Conservation (phyloP, 352 stramenopile species). For the Phytophthora meadii region DNA sequence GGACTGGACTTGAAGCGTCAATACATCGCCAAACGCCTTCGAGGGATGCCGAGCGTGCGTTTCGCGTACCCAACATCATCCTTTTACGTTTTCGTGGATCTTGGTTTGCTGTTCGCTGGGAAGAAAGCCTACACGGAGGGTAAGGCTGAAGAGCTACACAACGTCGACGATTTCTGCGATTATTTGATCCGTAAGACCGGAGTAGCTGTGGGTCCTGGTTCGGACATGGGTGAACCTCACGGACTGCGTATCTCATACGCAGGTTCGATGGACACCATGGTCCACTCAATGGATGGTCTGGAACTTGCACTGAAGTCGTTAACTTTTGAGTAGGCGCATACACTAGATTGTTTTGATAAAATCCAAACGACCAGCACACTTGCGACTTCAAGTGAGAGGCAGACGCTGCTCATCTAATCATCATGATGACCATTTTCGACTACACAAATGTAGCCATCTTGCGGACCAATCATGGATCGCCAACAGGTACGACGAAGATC, state of each 20-base stretch:
- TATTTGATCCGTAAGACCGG: constrained; percentile 92
- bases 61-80: constrained; percentile 91
- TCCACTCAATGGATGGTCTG: constrained; percentile 68
- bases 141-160: constrained; percentile 38
- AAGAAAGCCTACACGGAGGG: constrained; percentile 47
- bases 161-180: constrained; percentile 86
- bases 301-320: constrained; percentile 56
- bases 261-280: constrained; percentile 88
- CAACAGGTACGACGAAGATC: background rate
- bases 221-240: constrained; percentile 94
- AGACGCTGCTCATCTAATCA: constrained; percentile 1
- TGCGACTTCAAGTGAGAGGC: background rate
- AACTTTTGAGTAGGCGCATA: constrained; percentile 10
- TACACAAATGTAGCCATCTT: background rate
- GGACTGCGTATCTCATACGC: constrained; percentile 96
- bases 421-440: background rate
- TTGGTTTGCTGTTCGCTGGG: constrained; percentile 74
- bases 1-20: constrained; percentile 89
- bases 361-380: background rate
- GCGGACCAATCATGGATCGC: background rate
- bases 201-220: constrained; percentile 95
- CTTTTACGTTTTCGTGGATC: constrained; percentile 97
- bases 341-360: background rate
- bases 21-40: constrained; percentile 84
- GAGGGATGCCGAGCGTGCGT: constrained; percentile 80